These are phyloP conservation scores for Arabidopsis suecica DNA, from an alignment of 345 rosid species.

Conservation along the genomic window DNA sequence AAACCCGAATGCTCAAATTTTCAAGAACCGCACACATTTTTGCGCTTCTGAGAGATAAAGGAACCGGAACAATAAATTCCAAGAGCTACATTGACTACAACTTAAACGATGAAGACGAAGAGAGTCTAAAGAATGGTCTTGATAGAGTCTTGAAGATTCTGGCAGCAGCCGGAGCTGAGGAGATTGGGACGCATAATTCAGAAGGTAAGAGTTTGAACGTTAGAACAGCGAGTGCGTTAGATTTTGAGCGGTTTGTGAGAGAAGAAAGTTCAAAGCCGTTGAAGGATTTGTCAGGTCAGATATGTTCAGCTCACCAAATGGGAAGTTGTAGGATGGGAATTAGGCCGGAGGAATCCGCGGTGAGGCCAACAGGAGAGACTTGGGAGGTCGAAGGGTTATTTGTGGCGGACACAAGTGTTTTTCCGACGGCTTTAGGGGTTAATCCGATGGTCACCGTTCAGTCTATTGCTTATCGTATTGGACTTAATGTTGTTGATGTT, in stretches of 20 bases:
- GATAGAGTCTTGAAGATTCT: slow-evolving; percentile 69
- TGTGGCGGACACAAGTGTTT: slow-evolving; percentile 82
- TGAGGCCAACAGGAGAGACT: slow-evolving; percentile 75
- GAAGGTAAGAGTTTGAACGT: slow-evolving; percentile 60
- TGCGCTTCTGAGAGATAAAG: slow-evolving; percentile 69
- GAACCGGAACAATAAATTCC: slow-evolving; percentile 60
- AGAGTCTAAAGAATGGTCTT: slow-evolving; percentile 58
- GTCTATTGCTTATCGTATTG: slow-evolving; percentile 81
- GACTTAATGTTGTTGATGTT: slow-evolving; percentile 58
- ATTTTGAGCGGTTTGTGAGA: slow-evolving; percentile 62
- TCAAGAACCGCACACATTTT: slow-evolving; percentile 76
- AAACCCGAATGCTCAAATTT: slow-evolving; percentile 63
- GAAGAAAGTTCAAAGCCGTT: slow-evolving; percentile 65
- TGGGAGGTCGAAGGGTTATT: slow-evolving; percentile 80
- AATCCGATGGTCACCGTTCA: slow-evolving; percentile 91
- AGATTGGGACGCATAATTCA: slow-evolving; percentile 74
- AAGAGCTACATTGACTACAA: slow-evolving; percentile 54
- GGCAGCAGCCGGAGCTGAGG: slow-evolving; percentile 81
- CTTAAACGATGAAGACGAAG: slow-evolving; percentile 57
- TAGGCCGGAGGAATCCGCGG: slow-evolving; percentile 61
- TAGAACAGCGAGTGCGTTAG: slow-evolving; percentile 48
- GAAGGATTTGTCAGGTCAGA: slow-evolving; percentile 50
- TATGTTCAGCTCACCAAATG: slow-evolving; percentile 92
- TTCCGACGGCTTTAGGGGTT: slow-evolving; percentile 86
- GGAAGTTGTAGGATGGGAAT: slow-evolving; percentile 90